Conservation (phyloP, 2,329 filamentous ascomycete genomes). For the Escovopsis sp. region DNA sequence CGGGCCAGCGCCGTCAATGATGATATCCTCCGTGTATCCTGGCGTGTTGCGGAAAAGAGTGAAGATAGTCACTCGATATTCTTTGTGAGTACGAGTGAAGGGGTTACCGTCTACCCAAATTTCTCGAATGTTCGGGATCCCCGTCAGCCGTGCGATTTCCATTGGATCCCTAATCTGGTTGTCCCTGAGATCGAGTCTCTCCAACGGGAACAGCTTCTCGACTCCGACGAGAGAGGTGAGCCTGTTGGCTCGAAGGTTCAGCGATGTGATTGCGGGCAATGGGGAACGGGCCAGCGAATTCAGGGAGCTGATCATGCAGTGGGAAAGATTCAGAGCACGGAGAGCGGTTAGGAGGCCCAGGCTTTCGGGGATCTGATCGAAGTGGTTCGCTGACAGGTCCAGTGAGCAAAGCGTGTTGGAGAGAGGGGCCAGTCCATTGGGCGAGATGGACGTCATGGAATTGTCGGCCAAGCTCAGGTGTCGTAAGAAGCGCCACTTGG, state of each 20-base stretch:
- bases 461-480: conserved; percentile 90
- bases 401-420: conserved; percentile 81
- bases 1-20: conserved; percentile 73
- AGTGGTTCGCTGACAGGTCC: conserved; percentile 83
- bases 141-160: conserved; percentile 76
- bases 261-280: conserved; percentile 78
- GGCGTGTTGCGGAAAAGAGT: conserved; percentile 86
- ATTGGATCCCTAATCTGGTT: conserved; percentile 83
- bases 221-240: conserved; percentile 77
- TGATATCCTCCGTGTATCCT: conserved; percentile 78
- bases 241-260: conserved; percentile 83
- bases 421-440: conserved; percentile 62
- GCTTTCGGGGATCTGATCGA: conserved; percentile 87
- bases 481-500: conserved; percentile 89
- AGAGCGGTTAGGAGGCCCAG: conserved; percentile 72
- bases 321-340: conserved; percentile 83
- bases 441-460: conserved; percentile 64
- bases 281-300: conserved; percentile 76
- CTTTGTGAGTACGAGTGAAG: conserved; percentile 72
- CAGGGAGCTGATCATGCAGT: conserved; percentile 94
- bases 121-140: conserved; percentile 80
- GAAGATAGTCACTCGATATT: conserved; percentile 83
- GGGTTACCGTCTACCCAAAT: conserved; percentile 89
- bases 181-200: conserved; percentile 80
- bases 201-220: conserved; percentile 74